Conservation (phyloP, 805 yeast species). For the Kodamaea lidongshanica region DNA sequence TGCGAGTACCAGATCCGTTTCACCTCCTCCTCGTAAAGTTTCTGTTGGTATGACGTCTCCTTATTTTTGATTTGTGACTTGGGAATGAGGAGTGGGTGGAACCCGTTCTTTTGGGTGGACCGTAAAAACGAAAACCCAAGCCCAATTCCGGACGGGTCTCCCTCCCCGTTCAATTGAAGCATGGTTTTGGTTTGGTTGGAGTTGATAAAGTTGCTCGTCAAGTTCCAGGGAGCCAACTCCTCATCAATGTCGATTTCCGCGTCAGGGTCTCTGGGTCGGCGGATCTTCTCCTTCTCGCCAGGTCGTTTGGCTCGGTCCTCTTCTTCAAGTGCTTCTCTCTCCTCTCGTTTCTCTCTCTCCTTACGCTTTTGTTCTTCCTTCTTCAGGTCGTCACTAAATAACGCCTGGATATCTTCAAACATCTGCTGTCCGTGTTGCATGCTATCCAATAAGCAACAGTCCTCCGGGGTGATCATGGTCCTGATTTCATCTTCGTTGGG, state of each 20-base stretch:
- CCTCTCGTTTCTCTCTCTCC: conserved; percentile 24
- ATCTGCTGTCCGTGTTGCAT: conserved; percentile 92
- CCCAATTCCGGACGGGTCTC: conserved; percentile 90
- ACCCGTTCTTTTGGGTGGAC: conserved; percentile 94
- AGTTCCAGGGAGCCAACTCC: conserved; percentile 89
- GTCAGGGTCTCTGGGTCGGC: conserved; percentile 26
- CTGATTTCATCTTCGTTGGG: conserved; percentile 74
- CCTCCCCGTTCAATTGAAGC: conserved; percentile 90
- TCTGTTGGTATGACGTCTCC: conserved; percentile 60
- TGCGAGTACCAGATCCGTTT: conserved; percentile 86
- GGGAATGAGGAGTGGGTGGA: conserved; percentile 37
- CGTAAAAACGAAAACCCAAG: conserved; percentile 82
- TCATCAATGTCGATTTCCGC: conserved; percentile 64
- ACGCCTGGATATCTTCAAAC: conserved; percentile 71
- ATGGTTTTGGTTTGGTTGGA: conserved; percentile 96
- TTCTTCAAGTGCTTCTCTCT: conserved; percentile 15
- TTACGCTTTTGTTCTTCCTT: conserved; percentile 22
- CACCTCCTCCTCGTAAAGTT: conserved; percentile 86
- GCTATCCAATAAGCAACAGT: conserved; percentile 75
- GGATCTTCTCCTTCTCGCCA: conserved; percentile 17
- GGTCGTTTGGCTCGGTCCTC: conserved; percentile 17
- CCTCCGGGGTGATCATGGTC: conserved; percentile 88
- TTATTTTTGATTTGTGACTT: conserved; percentile 35
- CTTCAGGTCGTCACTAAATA: conserved; percentile 31
- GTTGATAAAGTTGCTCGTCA: conserved; percentile 82